These are phyloP conservation scores for Aegilops longissima DNA, from an alignment of 176 grass and related monocot species.

Conservation along the genomic window DNA sequence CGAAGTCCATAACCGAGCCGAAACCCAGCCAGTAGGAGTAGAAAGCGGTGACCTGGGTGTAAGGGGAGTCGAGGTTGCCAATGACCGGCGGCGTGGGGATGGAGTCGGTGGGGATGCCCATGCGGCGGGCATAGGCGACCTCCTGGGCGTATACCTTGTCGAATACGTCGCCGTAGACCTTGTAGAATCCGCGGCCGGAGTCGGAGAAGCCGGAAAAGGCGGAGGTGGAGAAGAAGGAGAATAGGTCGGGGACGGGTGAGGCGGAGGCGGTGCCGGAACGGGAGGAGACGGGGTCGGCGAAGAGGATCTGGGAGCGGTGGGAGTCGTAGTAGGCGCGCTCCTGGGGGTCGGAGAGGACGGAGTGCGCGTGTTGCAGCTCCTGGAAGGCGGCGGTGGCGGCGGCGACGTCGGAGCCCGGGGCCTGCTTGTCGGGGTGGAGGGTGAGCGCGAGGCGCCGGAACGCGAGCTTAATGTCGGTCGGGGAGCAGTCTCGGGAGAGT, in stretches of 20 bases:
- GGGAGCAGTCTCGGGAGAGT: constrained; percentile 59
- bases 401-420: constrained; percentile 30
- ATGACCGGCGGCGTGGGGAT: constrained; percentile 63
- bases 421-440: constrained; percentile 93
- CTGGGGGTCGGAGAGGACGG: constrained; percentile 84
- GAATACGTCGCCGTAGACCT: constrained; percentile 92
- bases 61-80: constrained; percentile 78
- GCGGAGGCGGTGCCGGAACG: constrained; percentile 40
- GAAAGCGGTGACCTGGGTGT: constrained; percentile 79
- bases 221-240: constrained; percentile 69
- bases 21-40: constrained; percentile 86
- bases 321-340: constrained; percentile 95
- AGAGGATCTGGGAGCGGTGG: constrained; percentile 93
- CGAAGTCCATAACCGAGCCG: constrained; percentile 80
- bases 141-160: constrained; percentile 75
- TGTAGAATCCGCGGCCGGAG: constrained; percentile 87
- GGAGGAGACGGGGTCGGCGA: constrained; percentile 45
- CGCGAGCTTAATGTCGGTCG: constrained; percentile 68
- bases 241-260: constrained; percentile 70
- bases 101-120: constrained; percentile 53
- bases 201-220: constrained; percentile 77
- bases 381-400: constrained; percentile 90
- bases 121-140: constrained; percentile 61
- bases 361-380: constrained; percentile 86
- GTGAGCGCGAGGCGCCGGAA: constrained; percentile 83